Base-by-base conservation (phyloP, 225 moss, liverwort and hornwort species). In the Lunularia cruciata region DNA sequence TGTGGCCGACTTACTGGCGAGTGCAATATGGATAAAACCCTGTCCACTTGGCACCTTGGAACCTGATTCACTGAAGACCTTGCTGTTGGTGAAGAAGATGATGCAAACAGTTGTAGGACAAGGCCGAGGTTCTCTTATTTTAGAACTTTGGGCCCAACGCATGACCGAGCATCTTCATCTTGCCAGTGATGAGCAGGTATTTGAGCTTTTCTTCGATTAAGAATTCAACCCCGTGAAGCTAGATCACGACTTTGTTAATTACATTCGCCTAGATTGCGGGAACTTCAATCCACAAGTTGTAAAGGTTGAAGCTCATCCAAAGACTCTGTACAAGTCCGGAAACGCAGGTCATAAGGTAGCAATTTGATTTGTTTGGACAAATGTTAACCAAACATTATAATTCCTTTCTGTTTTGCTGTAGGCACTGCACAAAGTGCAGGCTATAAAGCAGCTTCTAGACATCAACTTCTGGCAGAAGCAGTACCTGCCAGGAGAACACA, bases 61-160 rank as follows among this genome's bases (percentile, higher is more conserved):
- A 36, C 65, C 76, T 39, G 77, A 81, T 47, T 87, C 92, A 53
- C 59, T 71, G 25, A 85, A 69, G 70, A 87, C 68, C 73, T 65
- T 99, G 43, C 56, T 82, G 30, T 73, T 84, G 67, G 85, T 89
- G 62, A 89, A 91, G 89, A 85, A 86, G 57, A 63, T 87, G 70
- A 88, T 93, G 86, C 83, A 82, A 73, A 75, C 93, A 72, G 69
- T 99, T 54, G 79, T 82, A 47, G 85, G 87, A 63, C 98, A 93
- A 79, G 88, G 89, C 60, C 86, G 91, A 48, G 86, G 91, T 70
- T 59, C 81, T 47, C 81, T 81, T 42, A 77, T 89, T 52, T 79
- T 91, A 45, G 88, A 99, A 75, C 62, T 81, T 14, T 99, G 93
- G 98, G 86, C 88, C 64, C 87, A 91, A 70, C 75, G 81, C 31